phyloP scores from a whole-genome alignment of 768 basidiomycete species.

The Collybia mongolica region DNA sequence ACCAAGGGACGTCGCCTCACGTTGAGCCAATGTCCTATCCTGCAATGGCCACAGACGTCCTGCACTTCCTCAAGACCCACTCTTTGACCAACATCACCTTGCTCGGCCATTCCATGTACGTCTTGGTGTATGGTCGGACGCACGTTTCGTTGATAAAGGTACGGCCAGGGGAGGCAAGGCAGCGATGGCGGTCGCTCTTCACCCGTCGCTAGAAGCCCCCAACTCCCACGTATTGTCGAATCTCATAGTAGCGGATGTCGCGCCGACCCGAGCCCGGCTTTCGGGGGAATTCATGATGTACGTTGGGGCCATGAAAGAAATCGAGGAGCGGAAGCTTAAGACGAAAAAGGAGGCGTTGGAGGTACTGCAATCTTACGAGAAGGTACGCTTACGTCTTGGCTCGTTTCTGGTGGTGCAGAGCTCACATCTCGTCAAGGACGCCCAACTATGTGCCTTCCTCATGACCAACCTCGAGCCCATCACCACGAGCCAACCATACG shows the following conservation, averaged over 20 bases:
- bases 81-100: conserved; percentile 61
- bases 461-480: conserved; percentile 68
- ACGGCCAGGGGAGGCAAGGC: conserved; percentile 75
- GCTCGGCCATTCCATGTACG: conserved; percentile 86
- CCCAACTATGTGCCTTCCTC: conserved; percentile 70
- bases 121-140: conserved; percentile 1
- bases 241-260: conserved; percentile 77
- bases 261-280: conserved; percentile 53
- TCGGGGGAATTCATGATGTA: conserved; percentile 66
- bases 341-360: conserved; percentile 65
- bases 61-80: conserved; percentile 56
- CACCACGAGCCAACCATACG: conserved; percentile 20
- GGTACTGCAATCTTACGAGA: conserved; percentile 60
- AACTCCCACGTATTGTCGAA: conserved; percentile 36
- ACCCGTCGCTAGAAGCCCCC: conserved; percentile 25
- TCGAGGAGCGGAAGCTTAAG: conserved; percentile 51
- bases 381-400: conserved; percentile 35
- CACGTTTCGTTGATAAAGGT: not conserved
- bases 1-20: conserved; percentile 82
- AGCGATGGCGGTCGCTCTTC: conserved; percentile 65
- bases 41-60: conserved; percentile 77
- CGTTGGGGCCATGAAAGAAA: conserved; percentile 65
- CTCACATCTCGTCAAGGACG: conserved; percentile 47
- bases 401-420: not conserved
- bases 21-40: conserved; percentile 64